Evolutionary conservation across 441 rosid species (phyloP).

Genomic region (Iberis amara): DNA sequence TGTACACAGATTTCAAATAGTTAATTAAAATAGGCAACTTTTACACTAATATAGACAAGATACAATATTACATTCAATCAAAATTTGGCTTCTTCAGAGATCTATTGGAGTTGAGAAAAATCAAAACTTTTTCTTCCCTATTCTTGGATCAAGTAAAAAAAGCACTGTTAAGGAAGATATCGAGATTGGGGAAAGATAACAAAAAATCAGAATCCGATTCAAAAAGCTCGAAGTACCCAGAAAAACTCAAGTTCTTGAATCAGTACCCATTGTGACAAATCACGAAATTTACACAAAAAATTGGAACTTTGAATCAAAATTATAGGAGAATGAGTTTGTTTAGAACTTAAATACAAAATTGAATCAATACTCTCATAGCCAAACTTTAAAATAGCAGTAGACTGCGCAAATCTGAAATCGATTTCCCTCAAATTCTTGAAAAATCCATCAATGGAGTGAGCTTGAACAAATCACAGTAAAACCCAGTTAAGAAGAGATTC

Average conservation of each 20-base stretch:
- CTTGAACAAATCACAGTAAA: slow-evolving; percentile 17
- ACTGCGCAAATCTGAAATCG: slow-evolving; percentile 17
- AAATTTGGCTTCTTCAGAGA: not conserved
- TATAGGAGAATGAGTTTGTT: slow-evolving; percentile 1
- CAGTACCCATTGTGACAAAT: no score
- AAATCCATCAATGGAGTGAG: slow-evolving; percentile 16
- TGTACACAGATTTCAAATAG: slow-evolving; percentile 25
- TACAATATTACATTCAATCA: no score
- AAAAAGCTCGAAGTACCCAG: no score
- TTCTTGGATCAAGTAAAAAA: slow-evolving; percentile 27
- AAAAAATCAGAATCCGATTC: slow-evolving; percentile 1
- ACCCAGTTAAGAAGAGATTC: slow-evolving; percentile 17
- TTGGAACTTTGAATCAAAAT: not conserved
- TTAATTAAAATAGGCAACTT: not conserved
- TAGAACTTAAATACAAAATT: not conserved
- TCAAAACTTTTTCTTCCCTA: slow-evolving; percentile 5
- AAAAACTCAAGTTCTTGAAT: no score
- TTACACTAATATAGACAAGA: not conserved
- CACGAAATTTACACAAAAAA: no score
- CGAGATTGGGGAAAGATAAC: not conserved
- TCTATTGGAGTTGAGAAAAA: not conserved
- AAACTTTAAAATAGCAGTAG: not conserved
- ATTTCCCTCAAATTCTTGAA: not conserved
- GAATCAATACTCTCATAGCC: not conserved
- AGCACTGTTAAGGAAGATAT: slow-evolving; percentile 1